Evolutionary conservation across 2,329 filamentous ascomycete species (phyloP).

Genomic region (Fusarium sp.): DNA sequence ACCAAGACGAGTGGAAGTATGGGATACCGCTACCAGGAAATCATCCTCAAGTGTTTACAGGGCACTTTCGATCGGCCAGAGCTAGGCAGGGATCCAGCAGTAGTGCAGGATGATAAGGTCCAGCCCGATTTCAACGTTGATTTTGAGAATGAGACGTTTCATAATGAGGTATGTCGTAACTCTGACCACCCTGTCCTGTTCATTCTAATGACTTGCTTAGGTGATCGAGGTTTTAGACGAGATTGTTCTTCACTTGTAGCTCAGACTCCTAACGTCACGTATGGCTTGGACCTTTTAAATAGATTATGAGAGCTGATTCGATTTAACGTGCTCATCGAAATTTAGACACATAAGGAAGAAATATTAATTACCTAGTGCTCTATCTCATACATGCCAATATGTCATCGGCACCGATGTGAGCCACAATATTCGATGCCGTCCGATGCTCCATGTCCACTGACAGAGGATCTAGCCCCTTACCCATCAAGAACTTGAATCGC

Average conservation of each 20-base stretch:
- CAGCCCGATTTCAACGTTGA: neutral
- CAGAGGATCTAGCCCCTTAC: neutral
- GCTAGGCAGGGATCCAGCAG: too few relatives aligned
- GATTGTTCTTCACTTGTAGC: neutral
- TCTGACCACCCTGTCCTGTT: neutral
- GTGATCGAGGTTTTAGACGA: neutral
- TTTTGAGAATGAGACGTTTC: neutral
- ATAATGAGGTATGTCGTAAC: neutral
- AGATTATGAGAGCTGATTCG: neutral
- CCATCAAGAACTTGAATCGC: neutral
- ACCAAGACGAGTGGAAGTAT: neutral
- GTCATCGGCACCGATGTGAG: too few relatives aligned
- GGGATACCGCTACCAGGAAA: neutral
- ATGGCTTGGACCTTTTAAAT: neutral
- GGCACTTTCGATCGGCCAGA: neutral
- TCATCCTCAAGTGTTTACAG: neutral
- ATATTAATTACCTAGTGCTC: too few relatives aligned
- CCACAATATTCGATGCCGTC: accelerated
- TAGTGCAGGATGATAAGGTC: neutral
- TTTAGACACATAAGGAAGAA: too few relatives aligned
- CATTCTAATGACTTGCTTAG: neutral
- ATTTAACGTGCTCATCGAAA: too few relatives aligned
- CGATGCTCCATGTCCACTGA: neutral
- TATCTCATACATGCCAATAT: neutral
- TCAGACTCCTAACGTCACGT: neutral